These are phyloP conservation scores for Ramaria sp. DNA, from an alignment of 768 basidiomycete species.

Conservation along the genomic window DNA sequence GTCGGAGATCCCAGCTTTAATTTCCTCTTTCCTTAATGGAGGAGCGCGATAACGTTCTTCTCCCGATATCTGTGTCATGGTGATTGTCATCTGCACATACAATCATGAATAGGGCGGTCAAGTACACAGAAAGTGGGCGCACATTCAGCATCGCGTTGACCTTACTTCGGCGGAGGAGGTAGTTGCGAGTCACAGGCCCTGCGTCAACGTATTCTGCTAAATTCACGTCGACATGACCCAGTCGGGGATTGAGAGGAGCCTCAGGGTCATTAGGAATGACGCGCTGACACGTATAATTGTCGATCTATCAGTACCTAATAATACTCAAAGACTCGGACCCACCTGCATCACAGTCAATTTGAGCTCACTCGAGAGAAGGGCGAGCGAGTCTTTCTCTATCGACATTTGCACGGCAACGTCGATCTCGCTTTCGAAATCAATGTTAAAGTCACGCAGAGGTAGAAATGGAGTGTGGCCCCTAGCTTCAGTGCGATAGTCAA, in stretches of 20 bases:
- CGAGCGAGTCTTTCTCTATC: conserved; percentile 39
- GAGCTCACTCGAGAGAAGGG: conserved; percentile 47
- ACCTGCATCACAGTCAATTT: conserved; percentile 58
- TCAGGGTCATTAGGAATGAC: conserved; percentile 46
- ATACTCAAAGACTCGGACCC: not conserved
- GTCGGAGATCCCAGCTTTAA: conserved; percentile 55
- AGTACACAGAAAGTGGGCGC: conserved; percentile 5
- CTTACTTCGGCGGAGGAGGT: conserved; percentile 62
- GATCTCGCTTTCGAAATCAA: conserved; percentile 50
- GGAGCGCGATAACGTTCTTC: conserved; percentile 49
- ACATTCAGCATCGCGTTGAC: conserved; percentile 75
- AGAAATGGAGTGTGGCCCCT: conserved; percentile 54
- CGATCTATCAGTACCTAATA: not conserved
- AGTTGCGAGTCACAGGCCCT: conserved; percentile 48
- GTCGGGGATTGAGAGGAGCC: conserved; percentile 44
- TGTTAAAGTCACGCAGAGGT: conserved; percentile 52
- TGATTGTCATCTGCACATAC: conserved; percentile 41
- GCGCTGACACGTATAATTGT: conserved; percentile 27
- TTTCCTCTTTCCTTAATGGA: conserved; percentile 61
- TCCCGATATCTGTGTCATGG: conserved; percentile 44
- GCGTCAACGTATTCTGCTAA: conserved; percentile 63
- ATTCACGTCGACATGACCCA: conserved; percentile 60
- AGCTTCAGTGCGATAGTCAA: conserved; percentile 22
- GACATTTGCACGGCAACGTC: conserved; percentile 49
- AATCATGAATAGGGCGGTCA: not conserved